Conservation (phyloP, 2,329 filamentous ascomycete species). For the Arthrobotrys megalospora region DNA sequence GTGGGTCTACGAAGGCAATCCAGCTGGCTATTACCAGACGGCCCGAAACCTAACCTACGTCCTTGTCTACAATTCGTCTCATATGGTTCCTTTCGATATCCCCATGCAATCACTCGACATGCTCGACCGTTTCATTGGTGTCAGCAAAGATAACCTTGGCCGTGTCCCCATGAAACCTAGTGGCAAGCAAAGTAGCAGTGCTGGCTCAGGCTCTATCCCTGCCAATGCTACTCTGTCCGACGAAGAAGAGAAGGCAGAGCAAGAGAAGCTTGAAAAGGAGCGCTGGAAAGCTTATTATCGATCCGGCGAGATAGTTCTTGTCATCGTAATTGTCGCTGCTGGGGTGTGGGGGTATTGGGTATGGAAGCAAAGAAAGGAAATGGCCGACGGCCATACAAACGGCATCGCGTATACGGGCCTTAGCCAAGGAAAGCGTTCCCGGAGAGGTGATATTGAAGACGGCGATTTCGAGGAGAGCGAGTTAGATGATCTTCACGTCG, state of each 20-base stretch:
- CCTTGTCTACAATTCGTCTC: constrained; percentile 92
- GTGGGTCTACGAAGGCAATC: constrained; percentile 92
- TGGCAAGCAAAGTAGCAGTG: constrained; percentile 75
- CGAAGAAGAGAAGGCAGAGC: constrained; percentile 72
- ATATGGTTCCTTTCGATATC: constrained; percentile 98
- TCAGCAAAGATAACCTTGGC: constrained; percentile 91
- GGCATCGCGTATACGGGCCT: constrained; percentile 64
- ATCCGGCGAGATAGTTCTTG: constrained; percentile 86
- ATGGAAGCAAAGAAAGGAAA: constrained; percentile 75
- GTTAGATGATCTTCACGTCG: constrained; percentile 74
- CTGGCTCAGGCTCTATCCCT: constrained; percentile 85
- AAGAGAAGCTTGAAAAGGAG: constrained; percentile 82
- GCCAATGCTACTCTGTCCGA: constrained; percentile 80
- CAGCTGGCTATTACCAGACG: constrained; percentile 92
- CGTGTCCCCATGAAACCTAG: constrained; percentile 78
- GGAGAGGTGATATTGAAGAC: constrained; percentile 72
- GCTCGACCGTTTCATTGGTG: constrained; percentile 95
- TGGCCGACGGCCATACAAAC: constrained; percentile 67
- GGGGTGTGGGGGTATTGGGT: constrained; percentile 81
- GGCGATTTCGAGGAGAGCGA: constrained; percentile 78
- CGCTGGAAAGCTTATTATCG: constrained; percentile 91
- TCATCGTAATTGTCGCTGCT: constrained; percentile 83
- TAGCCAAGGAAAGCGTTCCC: constrained; percentile 70
- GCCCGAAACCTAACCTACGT: constrained; percentile 97
- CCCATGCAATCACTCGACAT: constrained; percentile 90